Percentiles rank a stretch among this genome's conserved stretches.
Evolutionary conservation across 306 rosid species (phyloP).

Genomic region (Rubus idaeus): DNA sequence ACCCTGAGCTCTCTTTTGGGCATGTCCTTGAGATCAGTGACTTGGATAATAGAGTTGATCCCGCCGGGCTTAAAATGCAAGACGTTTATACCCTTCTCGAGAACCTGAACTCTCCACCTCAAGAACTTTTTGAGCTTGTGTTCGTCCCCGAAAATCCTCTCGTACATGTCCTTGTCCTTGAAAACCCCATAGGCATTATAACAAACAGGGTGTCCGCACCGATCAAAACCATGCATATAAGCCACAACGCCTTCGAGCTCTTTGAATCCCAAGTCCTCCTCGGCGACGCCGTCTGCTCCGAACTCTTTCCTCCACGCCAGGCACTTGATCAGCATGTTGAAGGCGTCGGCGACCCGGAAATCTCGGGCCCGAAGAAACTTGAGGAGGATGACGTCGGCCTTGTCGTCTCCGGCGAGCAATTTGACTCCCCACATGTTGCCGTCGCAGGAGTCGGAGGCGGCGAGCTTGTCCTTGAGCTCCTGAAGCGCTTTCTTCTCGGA

Average conservation of each 20-base stretch:
- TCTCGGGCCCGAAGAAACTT: slow-evolving; percentile 93
- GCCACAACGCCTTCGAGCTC: slow-evolving; percentile 93
- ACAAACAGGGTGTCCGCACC: slow-evolving; percentile 89
- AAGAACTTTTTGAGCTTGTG: slow-evolving; percentile 82
- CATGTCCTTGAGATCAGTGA: slow-evolving; percentile 96
- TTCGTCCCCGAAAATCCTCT: slow-evolving; percentile 80
- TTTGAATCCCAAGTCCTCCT: slow-evolving; percentile 81
- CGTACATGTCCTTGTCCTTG: slow-evolving; percentile 75
- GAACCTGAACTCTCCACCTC: slow-evolving; percentile 95
- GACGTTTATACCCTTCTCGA: slow-evolving; percentile 75
- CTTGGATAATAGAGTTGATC: slow-evolving; percentile 81
- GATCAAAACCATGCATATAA: slow-evolving; percentile 82
- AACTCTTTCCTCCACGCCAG: slow-evolving; percentile 79
- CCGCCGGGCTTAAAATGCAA: slow-evolving; percentile 90
- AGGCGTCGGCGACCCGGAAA: slow-evolving; percentile 67
- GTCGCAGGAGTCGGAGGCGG: slow-evolving; percentile 36
- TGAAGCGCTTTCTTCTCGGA: slow-evolving; percentile 75
- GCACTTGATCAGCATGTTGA: slow-evolving; percentile 64
- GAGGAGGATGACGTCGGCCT: slow-evolving; percentile 77
- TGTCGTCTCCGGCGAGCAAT: slow-evolving; percentile 58
- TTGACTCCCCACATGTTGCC: slow-evolving; percentile 76
- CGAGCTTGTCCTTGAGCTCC: slow-evolving; percentile 61
- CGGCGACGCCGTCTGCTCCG: slow-evolving; percentile 55
- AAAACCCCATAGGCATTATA: slow-evolving; percentile 87
- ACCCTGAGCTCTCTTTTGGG: slow-evolving; percentile 92